These are phyloP conservation scores for Hyaloperonospora brassicae DNA, from an alignment of 352 stramenopile genomes.

Conservation along the genomic window DNA sequence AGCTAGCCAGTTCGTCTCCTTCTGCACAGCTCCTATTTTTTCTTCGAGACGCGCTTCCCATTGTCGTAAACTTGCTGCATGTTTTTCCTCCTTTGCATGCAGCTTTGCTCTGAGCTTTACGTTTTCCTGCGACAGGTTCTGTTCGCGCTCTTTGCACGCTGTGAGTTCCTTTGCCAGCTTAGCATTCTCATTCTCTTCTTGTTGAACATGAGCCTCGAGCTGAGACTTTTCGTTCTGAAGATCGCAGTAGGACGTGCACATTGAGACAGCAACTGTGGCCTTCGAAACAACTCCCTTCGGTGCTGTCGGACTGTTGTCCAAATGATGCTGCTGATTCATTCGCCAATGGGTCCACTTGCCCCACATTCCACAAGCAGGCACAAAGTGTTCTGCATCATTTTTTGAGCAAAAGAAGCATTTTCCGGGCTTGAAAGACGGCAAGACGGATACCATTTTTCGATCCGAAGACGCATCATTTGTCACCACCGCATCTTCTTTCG, in stretches of 20 bases:
- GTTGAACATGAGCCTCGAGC: slow-evolving; percentile 31
- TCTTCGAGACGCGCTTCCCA: slow-evolving; percentile 29
- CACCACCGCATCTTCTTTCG: too few species aligned
- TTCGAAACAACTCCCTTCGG: slow-evolving; percentile 20
- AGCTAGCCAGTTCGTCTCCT: slow-evolving; percentile 38
- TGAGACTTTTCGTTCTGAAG: slow-evolving; percentile 61
- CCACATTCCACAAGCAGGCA: slow-evolving; percentile 74
- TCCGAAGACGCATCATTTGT: slow-evolving; percentile 2
- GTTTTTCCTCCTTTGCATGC: slow-evolving; percentile 42
- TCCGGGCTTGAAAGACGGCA: slow-evolving; percentile 69
- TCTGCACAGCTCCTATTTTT: slow-evolving; percentile 46
- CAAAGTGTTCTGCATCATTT: slow-evolving; percentile 72
- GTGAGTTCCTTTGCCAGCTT: slow-evolving; percentile 24
- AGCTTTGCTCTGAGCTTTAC: slow-evolving; percentile 40
- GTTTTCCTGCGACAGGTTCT: slow-evolving; percentile 20
- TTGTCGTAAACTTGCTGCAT: slow-evolving; percentile 30
- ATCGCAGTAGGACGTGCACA: slow-evolving; percentile 85
- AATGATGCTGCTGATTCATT: slow-evolving; percentile 63
- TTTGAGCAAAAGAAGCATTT: slow-evolving; percentile 86
- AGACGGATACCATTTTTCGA: slow-evolving; percentile 56
- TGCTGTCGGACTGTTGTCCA: slow-evolving; percentile 13
- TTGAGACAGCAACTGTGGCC: slow-evolving; percentile 32
- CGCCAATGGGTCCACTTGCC: slow-evolving; percentile 82
- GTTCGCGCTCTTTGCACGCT: slow-evolving; percentile 15
- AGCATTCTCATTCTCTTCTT: slow-evolving; percentile 29